phyloP scores from a whole-genome alignment of 768 basidiomycete genomes.

The Suillus paluster region DNA sequence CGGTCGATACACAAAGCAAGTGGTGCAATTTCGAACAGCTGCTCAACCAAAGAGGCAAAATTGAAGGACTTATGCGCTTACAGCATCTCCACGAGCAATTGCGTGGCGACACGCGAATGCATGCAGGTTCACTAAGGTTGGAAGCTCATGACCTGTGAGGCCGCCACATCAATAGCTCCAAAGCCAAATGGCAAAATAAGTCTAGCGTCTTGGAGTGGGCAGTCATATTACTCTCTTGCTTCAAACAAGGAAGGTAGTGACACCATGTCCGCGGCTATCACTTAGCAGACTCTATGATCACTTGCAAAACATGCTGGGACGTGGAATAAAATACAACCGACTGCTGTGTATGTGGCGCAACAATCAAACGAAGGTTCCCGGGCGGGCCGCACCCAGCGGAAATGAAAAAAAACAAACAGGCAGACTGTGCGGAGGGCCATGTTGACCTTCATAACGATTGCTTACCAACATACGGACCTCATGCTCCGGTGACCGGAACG shows the following conservation, averaged over 20 bases:
- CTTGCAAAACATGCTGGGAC: neutral
- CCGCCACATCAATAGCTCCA: neutral
- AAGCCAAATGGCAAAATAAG: neutral
- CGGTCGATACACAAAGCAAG: neutral
- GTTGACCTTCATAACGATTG: neutral
- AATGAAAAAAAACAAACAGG: slow-evolving; percentile 2
- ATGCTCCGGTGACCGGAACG: neutral
- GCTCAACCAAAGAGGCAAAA: neutral
- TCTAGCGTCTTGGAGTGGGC: neutral
- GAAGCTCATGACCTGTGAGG: neutral
- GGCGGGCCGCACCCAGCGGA: neutral
- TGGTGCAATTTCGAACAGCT: too few relatives aligned
- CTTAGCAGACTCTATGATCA: neutral
- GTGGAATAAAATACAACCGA: neutral
- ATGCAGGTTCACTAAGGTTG: neutral
- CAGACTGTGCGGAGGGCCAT: neutral
- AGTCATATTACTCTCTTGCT: neutral
- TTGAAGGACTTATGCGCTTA: neutral
- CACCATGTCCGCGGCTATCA: neutral
- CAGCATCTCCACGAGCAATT: neutral
- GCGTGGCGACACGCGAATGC: neutral
- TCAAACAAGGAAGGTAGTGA: neutral
- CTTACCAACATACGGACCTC: neutral
- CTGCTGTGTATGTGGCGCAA: neutral
- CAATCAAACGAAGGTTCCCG: neutral